These are phyloP conservation scores for Excoecaria cochinchinensis DNA, from an alignment of 345 rosid species.

Conservation along the genomic window DNA sequence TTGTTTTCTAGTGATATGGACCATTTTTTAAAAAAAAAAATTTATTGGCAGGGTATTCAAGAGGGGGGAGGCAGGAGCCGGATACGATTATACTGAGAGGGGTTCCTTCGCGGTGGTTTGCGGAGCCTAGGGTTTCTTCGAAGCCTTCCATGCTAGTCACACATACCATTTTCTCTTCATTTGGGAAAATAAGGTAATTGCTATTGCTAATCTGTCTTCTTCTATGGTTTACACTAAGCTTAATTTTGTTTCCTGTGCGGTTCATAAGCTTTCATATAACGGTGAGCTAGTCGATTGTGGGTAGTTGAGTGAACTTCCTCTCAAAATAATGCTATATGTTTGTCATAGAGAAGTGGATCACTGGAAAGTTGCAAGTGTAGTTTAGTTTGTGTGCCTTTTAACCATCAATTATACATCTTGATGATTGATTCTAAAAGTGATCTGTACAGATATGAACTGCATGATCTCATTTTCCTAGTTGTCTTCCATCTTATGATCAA, in stretches of 20 bases:
- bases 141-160: slow-evolving; percentile 93
- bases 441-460: too few relatives aligned
- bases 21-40: too few relatives aligned
- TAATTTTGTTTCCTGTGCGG: neutral
- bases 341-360: neutral
- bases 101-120: slow-evolving; percentile 91
- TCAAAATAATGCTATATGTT: too few relatives aligned
- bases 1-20: neutral
- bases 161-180: slow-evolving; percentile 75
- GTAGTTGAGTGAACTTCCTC: neutral
- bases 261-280: neutral
- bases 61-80: slow-evolving; percentile 65
- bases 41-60: slow-evolving; percentile 48
- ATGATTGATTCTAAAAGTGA: too few relatives aligned
- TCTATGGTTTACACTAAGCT: slow-evolving; percentile 3
- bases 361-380: too few relatives aligned
- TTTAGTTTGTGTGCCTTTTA: too few relatives aligned
- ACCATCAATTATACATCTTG: too few relatives aligned
- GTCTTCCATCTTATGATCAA: too few relatives aligned
- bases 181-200: slow-evolving; percentile 76
- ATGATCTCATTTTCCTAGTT: too few relatives aligned
- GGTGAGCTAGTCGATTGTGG: neutral
- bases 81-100: slow-evolving; percentile 75
- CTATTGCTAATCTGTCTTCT: neutral
- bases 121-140: slow-evolving; percentile 89